Evolutionary conservation across 768 basidiomycete genomes (phyloP).

Genomic region (Russula vinacea): DNA sequence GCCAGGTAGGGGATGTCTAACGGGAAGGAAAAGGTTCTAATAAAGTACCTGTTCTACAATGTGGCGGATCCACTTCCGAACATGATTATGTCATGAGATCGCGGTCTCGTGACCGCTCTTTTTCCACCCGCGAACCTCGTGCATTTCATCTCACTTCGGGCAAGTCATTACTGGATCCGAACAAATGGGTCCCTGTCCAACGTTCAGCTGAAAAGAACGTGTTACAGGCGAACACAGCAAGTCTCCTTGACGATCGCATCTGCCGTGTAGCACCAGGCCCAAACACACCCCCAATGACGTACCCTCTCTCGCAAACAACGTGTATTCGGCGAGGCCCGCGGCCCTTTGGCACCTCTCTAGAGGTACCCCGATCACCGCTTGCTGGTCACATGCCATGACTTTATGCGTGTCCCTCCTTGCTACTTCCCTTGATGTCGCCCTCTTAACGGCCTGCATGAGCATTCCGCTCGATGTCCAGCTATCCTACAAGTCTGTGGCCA

Average conservation of each 20-base stretch:
- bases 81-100: constrained; percentile 22
- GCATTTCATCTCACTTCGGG: background rate
- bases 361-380: background rate
- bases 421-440: background rate
- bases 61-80: constrained; percentile 18
- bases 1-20: background rate
- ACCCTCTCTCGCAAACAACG: background rate
- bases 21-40: background rate
- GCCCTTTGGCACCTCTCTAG: background rate
- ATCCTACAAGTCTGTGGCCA: background rate
- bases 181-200: background rate
- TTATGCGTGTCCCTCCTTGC: background rate
- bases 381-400: background rate
- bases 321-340: constrained; percentile 9
- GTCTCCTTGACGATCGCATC: constrained; percentile 23
- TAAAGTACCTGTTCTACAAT: background rate
- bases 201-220: constrained; percentile 7
- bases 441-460: background rate
- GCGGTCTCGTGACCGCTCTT: constrained; percentile 25
- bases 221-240: constrained; percentile 21
- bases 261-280: background rate
- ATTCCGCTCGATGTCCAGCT: background rate
- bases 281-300: constrained; percentile 17
- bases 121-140: constrained; percentile 12
- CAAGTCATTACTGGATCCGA: background rate